A percentile compares a stretch with the other conserved stretches of the same genome.
Conservation (phyloP, 2,329 filamentous ascomycete species). For the Sphaerulina musiva region DNA sequence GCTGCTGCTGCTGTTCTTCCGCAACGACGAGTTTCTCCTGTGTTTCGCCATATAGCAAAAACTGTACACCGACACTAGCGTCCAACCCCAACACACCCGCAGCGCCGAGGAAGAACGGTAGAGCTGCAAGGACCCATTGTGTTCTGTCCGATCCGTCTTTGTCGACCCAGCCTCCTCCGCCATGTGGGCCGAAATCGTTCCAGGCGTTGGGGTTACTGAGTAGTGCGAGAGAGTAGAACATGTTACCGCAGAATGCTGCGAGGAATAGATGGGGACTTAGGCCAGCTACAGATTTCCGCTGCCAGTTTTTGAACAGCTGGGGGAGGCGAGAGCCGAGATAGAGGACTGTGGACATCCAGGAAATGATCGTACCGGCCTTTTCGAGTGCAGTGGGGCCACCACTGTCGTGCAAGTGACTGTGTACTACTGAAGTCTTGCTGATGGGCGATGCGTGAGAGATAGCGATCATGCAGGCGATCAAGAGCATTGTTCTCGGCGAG, state of each 20-base stretch:
- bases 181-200: conserved; percentile 50
- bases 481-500: conserved; percentile 43
- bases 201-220: conserved; percentile 59
- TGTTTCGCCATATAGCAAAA: conserved; percentile 50
- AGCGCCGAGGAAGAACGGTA: conserved; percentile 61
- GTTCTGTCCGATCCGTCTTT: conserved; percentile 47
- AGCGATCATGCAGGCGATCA: conserved; percentile 43
- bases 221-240: conserved; percentile 59
- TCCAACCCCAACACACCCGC: conserved; percentile 59
- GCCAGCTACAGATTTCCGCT: conserved; percentile 57
- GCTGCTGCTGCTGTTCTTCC: conserved; percentile 31
- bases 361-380: conserved; percentile 46
- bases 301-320: conserved; percentile 60
- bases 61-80: conserved; percentile 57
- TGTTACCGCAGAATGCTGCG: conserved; percentile 61
- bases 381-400: conserved; percentile 33
- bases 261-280: conserved; percentile 58
- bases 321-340: conserved; percentile 57
- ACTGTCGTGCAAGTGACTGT: conserved; percentile 15
- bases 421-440: conserved; percentile 6
- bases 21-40: conserved; percentile 44
- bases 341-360: conserved; percentile 51
- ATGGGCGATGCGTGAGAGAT: conserved; percentile 37
- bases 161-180: conserved; percentile 54
- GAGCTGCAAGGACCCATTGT: conserved; percentile 53